Base-by-base conservation (phyloP, 1,139 yeast genomes). In the Geotrichum australiense region DNA sequence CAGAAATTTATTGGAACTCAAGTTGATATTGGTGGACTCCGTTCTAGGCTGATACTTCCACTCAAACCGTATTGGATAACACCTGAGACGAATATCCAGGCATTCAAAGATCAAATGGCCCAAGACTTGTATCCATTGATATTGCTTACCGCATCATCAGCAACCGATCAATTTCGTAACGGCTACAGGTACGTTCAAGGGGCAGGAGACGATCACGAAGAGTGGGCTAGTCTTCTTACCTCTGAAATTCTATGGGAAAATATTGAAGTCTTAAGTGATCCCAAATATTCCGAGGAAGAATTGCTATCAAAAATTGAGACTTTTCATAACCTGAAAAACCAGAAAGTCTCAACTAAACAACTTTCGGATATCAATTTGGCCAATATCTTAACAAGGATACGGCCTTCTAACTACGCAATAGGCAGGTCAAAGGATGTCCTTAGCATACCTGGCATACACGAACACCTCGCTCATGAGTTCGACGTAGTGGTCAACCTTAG, bases 191-290 rank as follows among this genome's bases (percentile, higher is more conserved):
- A 87, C 56, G 80, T 86, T 1, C 96, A 85, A 60, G 96, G 96
- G 1, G 87, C 95, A 0, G 96, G 93, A 0, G 96, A 87, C 59
- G 96, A 87, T 54, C 95, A 87, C 57, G 96, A 87, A 54, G 65
- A 80, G 20, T 87, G 96, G 96, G 78, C 87, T 0, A 57, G 64
- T 4, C 69, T 69, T 0, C 59, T 86, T 20, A 70, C 69, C 1
- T 76, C 91, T 0, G 52, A 56, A 1, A 41, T 73, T 12, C 74
- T 83, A 43, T 86, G 95, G 94, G 47, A 58, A 0, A 56, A 71
- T 41, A 47, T 60, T 2, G 60, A 60, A 0, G 30, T 51, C 2
- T 55, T 78, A 12, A 63, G 64, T 6, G 56, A 62, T 16, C 50
- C 62, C 1, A 59, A 64, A 2, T 56, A 61, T 35, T 54, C 71